Evolutionary conservation across 2,329 filamentous ascomycete species (phyloP).

Genomic region (Fusarium sp.): DNA sequence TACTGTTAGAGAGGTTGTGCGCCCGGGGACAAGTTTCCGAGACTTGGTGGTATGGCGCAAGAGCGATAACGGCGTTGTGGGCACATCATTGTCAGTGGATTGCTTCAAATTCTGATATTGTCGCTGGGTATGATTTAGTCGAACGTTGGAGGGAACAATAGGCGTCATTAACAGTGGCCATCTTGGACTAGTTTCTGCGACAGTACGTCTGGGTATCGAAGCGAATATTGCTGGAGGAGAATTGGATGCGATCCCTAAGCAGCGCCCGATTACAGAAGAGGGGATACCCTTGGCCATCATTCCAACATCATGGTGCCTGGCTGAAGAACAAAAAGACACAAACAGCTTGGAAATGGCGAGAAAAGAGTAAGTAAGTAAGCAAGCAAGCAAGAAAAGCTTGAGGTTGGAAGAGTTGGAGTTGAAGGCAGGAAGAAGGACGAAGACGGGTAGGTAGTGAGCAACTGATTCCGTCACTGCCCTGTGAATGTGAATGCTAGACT

Average conservation of each 20-base stretch:
- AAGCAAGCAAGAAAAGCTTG: not conserved
- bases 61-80: not conserved
- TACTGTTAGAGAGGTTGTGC: constrained; percentile 12
- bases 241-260: constrained; percentile 47
- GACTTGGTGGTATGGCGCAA: constrained; percentile 8
- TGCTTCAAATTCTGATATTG: constrained; percentile 9
- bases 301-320: constrained; percentile 54
- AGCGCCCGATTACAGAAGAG: constrained; percentile 53
- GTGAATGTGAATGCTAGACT: too few species aligned
- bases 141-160: constrained; percentile 12
- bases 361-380: not conserved
- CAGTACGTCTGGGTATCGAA: constrained; percentile 28
- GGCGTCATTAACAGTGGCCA: constrained; percentile 21
- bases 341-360: constrained; percentile 23
- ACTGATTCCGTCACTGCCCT: constrained; percentile 34
- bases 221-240: constrained; percentile 42
- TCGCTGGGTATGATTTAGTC: constrained; percentile 21
- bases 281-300: constrained; percentile 57
- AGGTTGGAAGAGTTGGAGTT: constrained; percentile 12
- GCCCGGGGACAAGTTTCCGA: constrained; percentile 12
- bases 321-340: constrained; percentile 40
- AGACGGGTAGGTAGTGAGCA: constrained; percentile 30
- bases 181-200: constrained; percentile 23
- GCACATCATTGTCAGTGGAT: constrained; percentile 12
- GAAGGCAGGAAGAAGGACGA: constrained; percentile 22